Percentiles rank a stretch among this genome's conserved stretches.
These are phyloP conservation scores for Pleomassaria siparia DNA, from an alignment of 2,329 filamentous ascomycete species.

Conservation along the genomic window DNA sequence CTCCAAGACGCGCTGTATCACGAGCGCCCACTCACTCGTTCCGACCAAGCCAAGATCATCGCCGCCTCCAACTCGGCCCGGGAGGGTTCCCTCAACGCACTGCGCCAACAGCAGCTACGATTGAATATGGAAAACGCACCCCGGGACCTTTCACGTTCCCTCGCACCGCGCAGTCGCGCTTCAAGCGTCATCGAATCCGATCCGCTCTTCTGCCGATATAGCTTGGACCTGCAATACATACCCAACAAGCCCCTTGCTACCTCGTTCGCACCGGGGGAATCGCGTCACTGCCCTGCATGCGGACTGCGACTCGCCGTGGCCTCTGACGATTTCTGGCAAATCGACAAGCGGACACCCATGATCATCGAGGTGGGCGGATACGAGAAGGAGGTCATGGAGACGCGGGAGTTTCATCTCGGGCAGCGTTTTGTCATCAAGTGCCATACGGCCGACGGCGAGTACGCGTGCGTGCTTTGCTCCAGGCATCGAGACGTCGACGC, in stretches of 20 bases:
- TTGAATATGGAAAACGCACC: conserved; percentile 18
- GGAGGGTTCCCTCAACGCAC: conserved; percentile 43
- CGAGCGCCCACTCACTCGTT: conserved; percentile 41
- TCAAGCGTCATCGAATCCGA: conserved; percentile 22
- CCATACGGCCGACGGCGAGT: conserved; percentile 39
- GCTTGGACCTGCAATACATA: conserved; percentile 35
- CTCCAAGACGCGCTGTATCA: conserved; percentile 48
- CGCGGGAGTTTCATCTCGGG: conserved; percentile 38
- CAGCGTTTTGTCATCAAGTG: conserved; percentile 44
- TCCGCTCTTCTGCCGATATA: conserved; percentile 39
- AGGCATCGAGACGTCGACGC: conserved; percentile 38
- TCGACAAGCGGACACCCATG: conserved; percentile 36
- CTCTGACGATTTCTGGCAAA: conserved; percentile 42
- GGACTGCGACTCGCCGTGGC: conserved; percentile 28
- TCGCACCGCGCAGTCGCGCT: conserved; percentile 27
- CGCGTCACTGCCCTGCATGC: conserved; percentile 35
- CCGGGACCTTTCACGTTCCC: too few relatives aligned
- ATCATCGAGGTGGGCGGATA: conserved; percentile 25
- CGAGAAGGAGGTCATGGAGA: conserved; percentile 36
- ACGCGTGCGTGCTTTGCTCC: conserved; percentile 40
- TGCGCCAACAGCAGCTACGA: conserved; percentile 40
- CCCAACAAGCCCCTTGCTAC: conserved; percentile 32
- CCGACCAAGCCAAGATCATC: conserved; percentile 44
- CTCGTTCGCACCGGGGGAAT: conserved; percentile 34
- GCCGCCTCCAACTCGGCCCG: conserved; percentile 45